Conservation (phyloP, 75 land plant genomes). For the Pinus tabuliformis region DNA sequence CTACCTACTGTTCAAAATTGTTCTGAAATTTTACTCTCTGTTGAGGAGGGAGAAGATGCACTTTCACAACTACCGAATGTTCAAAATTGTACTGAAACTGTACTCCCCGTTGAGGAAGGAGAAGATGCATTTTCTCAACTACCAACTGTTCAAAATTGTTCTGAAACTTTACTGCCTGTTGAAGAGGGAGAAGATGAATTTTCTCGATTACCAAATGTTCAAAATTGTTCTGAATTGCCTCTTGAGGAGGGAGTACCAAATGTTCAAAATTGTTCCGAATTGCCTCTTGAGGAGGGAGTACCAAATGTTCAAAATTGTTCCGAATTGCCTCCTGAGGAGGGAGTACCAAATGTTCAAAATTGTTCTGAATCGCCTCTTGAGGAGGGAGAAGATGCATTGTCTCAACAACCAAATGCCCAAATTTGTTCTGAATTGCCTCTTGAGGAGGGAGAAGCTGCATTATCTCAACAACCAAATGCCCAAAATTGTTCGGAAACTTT, state of each 20-base stretch:
- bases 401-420: not conserved
- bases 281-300: not conserved
- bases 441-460: conserved; percentile 8
- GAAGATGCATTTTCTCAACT: not conserved
- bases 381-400: conserved; percentile 8
- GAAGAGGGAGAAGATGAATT: not conserved
- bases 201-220: not conserved
- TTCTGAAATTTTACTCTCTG: not conserved
- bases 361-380: conserved; percentile 14
- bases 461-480: not conserved
- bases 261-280: not conserved
- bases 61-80: not conserved
- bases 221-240: not conserved
- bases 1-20: not conserved
- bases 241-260: not conserved
- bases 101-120: no score
- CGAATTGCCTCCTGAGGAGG: not conserved
- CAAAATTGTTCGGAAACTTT: not conserved
- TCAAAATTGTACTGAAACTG: not conserved
- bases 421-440: not conserved
- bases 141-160: not conserved
- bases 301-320: not conserved
- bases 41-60: not conserved
- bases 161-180: not conserved
- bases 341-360: not conserved